phyloP scores from a whole-genome alignment of 108 stramenopile genomes.

The Cylindrotheca fusiformis region DNA sequence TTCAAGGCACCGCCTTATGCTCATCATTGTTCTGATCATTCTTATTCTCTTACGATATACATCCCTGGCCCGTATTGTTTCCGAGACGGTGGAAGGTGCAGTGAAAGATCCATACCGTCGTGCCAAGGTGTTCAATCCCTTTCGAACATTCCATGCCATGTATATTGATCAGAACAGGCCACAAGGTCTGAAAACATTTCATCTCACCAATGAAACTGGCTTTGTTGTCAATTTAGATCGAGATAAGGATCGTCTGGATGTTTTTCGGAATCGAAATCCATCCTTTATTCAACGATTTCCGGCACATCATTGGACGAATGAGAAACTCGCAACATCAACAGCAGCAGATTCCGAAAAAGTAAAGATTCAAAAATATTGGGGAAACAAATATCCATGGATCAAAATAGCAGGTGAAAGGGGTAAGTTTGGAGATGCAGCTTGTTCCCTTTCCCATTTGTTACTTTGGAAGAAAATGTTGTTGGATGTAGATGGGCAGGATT shows the following conservation, averaged over 20 bases:
- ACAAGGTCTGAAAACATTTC: not conserved
- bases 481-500: not conserved
- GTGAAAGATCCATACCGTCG: slow-evolving; percentile 12
- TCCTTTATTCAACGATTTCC: slow-evolving; percentile 4
- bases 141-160: slow-evolving; percentile 6
- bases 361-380: slow-evolving; percentile 2
- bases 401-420: not conserved
- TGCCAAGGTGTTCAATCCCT: slow-evolving; percentile 9
- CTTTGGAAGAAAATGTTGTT: slow-evolving; percentile 9
- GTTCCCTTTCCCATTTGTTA: slow-evolving; percentile 4
- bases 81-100: too few species aligned
- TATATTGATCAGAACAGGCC: slow-evolving; percentile 4
- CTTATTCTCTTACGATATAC: too few species aligned
- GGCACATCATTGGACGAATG: slow-evolving; percentile 6
- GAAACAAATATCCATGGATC: slow-evolving; percentile 1
- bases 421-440: slow-evolving; percentile 4
- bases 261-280: slow-evolving; percentile 1
- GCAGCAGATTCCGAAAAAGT: too few species aligned
- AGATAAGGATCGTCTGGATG: not conserved
- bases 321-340: too few species aligned
- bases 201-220: not conserved
- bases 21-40: too few species aligned
- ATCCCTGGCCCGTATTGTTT: too few species aligned
- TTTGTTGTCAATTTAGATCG: slow-evolving; percentile 17
- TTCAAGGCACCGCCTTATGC: too few species aligned